Evolutionary conservation across 768 basidiomycete genomes (phyloP).

Genomic region (Leccinum incarnatum): DNA sequence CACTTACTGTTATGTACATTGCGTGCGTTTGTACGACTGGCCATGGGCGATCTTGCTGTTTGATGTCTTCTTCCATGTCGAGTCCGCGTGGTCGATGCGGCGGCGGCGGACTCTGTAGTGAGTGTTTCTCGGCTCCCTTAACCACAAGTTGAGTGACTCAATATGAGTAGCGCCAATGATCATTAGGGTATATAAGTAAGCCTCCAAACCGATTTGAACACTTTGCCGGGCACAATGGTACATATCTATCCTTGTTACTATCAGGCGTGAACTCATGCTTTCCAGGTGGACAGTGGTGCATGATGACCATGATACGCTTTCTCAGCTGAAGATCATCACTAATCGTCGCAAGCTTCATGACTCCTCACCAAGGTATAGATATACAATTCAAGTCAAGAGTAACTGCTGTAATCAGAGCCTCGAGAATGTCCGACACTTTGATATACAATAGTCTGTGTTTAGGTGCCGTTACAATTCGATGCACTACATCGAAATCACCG

Average conservation of each 20-base stretch:
- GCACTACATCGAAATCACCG: neutral
- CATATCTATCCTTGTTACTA: neutral
- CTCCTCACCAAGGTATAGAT: neutral
- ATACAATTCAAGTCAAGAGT: neutral
- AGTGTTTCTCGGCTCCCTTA: neutral
- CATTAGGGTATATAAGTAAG: neutral
- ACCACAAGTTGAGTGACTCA: neutral
- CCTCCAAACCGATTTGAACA: neutral
- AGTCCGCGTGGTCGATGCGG: neutral
- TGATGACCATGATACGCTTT: neutral
- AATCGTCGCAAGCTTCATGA: neutral
- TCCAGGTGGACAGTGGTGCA: neutral
- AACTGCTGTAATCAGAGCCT: neutral
- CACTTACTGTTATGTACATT: neutral
- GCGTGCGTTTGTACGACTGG: neutral
- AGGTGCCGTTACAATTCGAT: neutral
- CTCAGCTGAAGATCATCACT: neutral
- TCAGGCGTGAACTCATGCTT: too few species aligned
- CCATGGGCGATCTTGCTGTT: neutral
- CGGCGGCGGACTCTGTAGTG: neutral
- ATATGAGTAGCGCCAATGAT: neutral
- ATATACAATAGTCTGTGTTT: conserved; percentile 8
- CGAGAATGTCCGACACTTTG: neutral
- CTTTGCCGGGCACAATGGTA: neutral
- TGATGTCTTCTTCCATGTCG: neutral